Percentiles rank a stretch among this genome's conserved stretches.
These are phyloP conservation scores for Globisporangium emineosum DNA, from an alignment of 352 stramenopile genomes.

Conservation along the genomic window DNA sequence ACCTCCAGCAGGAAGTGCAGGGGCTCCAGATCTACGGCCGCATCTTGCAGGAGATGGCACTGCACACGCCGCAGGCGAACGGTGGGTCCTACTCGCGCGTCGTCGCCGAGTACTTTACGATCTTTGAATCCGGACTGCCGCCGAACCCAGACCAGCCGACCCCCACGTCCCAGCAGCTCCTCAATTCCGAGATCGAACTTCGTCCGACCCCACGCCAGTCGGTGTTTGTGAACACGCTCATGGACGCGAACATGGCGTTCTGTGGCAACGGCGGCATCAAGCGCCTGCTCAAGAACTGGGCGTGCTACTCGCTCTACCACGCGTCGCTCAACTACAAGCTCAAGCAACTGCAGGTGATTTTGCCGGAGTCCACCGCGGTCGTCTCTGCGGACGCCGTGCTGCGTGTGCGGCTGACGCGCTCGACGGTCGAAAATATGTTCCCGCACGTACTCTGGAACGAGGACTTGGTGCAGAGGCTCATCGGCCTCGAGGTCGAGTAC, in stretches of 20 bases:
- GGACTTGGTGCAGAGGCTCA: slow-evolving; percentile 18
- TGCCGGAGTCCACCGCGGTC: slow-evolving; percentile 18
- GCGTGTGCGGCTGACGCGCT: slow-evolving; percentile 23
- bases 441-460: slow-evolving; percentile 32
- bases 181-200: not conserved
- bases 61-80: slow-evolving; percentile 4
- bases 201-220: slow-evolving; percentile 14
- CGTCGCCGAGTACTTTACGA: slow-evolving; percentile 16
- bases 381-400: slow-evolving; percentile 21
- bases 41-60: slow-evolving; percentile 19
- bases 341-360: slow-evolving; percentile 18
- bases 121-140: slow-evolving; percentile 9
- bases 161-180: not conserved
- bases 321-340: slow-evolving; percentile 18
- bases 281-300: slow-evolving; percentile 15
- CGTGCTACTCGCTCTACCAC: slow-evolving; percentile 18
- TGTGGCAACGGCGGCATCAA: slow-evolving; percentile 12
- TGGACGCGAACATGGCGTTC: slow-evolving; percentile 17
- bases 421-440: slow-evolving; percentile 33
- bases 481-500: slow-evolving; percentile 20
- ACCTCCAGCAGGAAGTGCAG: slow-evolving; percentile 22
- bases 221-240: slow-evolving; percentile 14
- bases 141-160: not conserved
- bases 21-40: slow-evolving; percentile 22
- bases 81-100: slow-evolving; percentile 12